A percentile compares a stretch with the other conserved stretches of the same genome.
These are phyloP conservation scores for Xylaria arbuscula DNA, from an alignment of 2,329 filamentous ascomycete species.

Conservation along the genomic window DNA sequence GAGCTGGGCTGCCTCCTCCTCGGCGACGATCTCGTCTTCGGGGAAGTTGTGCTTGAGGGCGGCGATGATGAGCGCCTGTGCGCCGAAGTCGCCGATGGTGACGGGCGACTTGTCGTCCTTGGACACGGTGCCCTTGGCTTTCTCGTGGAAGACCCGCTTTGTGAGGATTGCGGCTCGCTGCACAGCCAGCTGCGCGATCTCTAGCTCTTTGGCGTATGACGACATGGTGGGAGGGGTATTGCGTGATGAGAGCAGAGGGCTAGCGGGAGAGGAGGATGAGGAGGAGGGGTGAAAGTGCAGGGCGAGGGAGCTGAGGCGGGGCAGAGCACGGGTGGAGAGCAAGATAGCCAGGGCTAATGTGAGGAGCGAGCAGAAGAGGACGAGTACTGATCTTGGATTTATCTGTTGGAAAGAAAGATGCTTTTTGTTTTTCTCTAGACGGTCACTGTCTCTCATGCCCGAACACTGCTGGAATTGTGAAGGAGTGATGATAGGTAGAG, in stretches of 20 bases:
- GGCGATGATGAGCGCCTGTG: slow-evolving; percentile 93
- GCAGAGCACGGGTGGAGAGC: slow-evolving; percentile 45
- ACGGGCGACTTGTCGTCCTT: slow-evolving; percentile 98
- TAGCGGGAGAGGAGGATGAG: slow-evolving; percentile 22
- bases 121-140: slow-evolving; percentile 91
- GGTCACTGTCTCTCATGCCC: slow-evolving; percentile 39
- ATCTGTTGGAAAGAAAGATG: slow-evolving; percentile 14
- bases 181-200: slow-evolving; percentile 79
- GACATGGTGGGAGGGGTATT: slow-evolving; percentile 49
- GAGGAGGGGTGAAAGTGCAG: slow-evolving; percentile 42
- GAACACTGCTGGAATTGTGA: not conserved
- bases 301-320: slow-evolving; percentile 48
- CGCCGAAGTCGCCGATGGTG: slow-evolving; percentile 97
- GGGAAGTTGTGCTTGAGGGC: slow-evolving; percentile 93
- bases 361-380: slow-evolving; percentile 43
- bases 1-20: slow-evolving; percentile 89
- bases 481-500: not conserved
- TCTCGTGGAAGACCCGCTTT: slow-evolving; percentile 83
- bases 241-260: slow-evolving; percentile 30
- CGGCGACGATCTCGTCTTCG: slow-evolving; percentile 88
- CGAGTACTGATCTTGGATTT: slow-evolving; percentile 14
- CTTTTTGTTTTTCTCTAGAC: slow-evolving; percentile 19
- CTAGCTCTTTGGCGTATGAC: slow-evolving; percentile 74
- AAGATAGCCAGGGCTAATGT: slow-evolving; percentile 46
- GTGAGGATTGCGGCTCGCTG: slow-evolving; percentile 79